These are phyloP conservation scores for Lipomyces mesembrius DNA, from an alignment of 805 yeast species.

Conservation along the genomic window DNA sequence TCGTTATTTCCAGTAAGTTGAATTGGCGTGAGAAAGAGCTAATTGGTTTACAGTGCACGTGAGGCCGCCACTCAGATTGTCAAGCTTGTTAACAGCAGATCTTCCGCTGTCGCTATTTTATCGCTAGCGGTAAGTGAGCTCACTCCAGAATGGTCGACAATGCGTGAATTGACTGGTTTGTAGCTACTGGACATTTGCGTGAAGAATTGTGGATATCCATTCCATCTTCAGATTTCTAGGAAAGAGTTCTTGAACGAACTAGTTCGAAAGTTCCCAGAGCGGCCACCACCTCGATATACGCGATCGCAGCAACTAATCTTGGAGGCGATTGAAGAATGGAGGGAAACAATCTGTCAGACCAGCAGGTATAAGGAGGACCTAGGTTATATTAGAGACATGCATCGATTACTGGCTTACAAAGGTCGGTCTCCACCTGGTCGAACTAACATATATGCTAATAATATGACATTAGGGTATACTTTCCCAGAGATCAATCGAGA, in stretches of 20 bases:
- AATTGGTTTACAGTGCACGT: constrained; percentile 56
- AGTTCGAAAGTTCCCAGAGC: constrained; percentile 91
- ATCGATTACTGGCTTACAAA: constrained; percentile 81
- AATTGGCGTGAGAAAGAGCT: background rate
- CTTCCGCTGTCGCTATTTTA: constrained; percentile 80
- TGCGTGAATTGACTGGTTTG: background rate
- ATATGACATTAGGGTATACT: constrained; percentile 57
- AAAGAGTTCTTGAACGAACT: constrained; percentile 93
- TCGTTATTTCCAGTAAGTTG: background rate
- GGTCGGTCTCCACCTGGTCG: constrained; percentile 46
- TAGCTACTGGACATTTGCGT: constrained; percentile 79
- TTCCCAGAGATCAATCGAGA: constrained; percentile 91
- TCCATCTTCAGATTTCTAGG: constrained; percentile 91
- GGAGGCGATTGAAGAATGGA: constrained; percentile 96
- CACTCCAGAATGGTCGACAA: background rate
- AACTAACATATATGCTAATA: background rate
- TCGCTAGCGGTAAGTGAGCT: constrained; percentile 65
- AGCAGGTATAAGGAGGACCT: constrained; percentile 89
- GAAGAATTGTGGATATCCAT: constrained; percentile 96
- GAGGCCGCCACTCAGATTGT: constrained; percentile 91
- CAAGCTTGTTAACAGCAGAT: constrained; percentile 77
- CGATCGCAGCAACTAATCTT: constrained; percentile 82
- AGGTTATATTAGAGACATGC: constrained; percentile 94
- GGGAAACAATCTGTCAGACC: constrained; percentile 88
- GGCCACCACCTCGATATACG: constrained; percentile 85